These are phyloP conservation scores for Fusarium chaquense DNA, from an alignment of 2,329 filamentous ascomycete species.

Conservation along the genomic window DNA sequence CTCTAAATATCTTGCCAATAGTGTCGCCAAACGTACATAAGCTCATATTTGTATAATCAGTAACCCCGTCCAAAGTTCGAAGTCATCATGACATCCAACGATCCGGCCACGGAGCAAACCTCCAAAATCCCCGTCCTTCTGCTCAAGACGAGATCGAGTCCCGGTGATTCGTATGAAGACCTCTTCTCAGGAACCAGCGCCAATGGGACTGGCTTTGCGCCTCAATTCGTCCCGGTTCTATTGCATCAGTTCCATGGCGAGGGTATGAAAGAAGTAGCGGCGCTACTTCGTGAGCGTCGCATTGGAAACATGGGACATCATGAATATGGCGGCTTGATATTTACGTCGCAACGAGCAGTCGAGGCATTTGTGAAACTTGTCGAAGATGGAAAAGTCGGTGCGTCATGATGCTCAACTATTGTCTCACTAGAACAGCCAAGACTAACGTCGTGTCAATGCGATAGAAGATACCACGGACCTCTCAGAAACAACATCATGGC, in stretches of 20 bases:
- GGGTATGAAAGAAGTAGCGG: slow-evolving; percentile 66
- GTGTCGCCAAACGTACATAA: neutral
- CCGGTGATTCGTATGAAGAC: slow-evolving; percentile 78
- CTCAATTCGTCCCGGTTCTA: slow-evolving; percentile 81
- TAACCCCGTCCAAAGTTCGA: neutral
- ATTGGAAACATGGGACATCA: slow-evolving; percentile 56
- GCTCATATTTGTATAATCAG: neutral
- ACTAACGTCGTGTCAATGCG: slow-evolving; percentile 3
- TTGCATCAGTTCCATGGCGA: slow-evolving; percentile 75
- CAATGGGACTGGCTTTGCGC: slow-evolving; percentile 63
- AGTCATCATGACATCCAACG: slow-evolving; percentile 25
- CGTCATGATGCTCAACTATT: slow-evolving; percentile 3
- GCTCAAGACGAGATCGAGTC: slow-evolving; percentile 81
- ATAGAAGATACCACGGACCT: slow-evolving; percentile 24
- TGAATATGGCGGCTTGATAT: slow-evolving; percentile 80
- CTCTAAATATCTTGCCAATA: neutral
- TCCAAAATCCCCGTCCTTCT: slow-evolving; percentile 68
- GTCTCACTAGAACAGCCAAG: neutral
- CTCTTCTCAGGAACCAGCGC: slow-evolving; percentile 63
- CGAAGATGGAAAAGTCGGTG: slow-evolving; percentile 60
- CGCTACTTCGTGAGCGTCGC: slow-evolving; percentile 59
- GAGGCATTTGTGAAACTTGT: slow-evolving; percentile 79
- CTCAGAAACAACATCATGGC: slow-evolving; percentile 55
- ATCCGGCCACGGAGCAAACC: slow-evolving; percentile 28
- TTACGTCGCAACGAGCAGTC: slow-evolving; percentile 86